A percentile compares a stretch with the other conserved stretches of the same genome.
Conservation (phyloP, 768 basidiomycete genomes). For the Russula emetica region DNA sequence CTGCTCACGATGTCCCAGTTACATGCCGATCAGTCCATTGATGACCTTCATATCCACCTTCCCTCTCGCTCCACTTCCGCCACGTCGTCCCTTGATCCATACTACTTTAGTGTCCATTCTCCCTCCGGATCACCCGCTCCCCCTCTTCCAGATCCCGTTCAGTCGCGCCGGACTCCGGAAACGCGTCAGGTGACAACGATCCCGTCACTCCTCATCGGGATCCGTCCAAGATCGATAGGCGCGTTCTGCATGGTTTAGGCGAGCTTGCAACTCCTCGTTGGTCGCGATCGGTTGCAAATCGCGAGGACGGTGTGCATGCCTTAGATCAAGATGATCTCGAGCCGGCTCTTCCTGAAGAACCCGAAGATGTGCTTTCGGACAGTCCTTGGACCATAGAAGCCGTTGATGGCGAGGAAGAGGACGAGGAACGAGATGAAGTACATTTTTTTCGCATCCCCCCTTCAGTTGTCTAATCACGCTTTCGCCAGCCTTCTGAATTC, state of each 20-base stretch:
- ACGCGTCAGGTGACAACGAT: constrained; percentile 42
- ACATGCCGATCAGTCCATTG: constrained; percentile 44
- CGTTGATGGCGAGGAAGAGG: constrained; percentile 69
- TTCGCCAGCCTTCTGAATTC: constrained; percentile 42
- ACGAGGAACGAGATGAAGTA: constrained; percentile 68
- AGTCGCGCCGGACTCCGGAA: constrained; percentile 59
- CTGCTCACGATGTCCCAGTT: constrained; percentile 36
- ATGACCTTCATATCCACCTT: constrained; percentile 35
- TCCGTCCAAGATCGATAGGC: constrained; percentile 77
- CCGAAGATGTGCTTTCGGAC: constrained; percentile 56
- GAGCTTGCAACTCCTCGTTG: constrained; percentile 96
- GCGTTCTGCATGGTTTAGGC: constrained; percentile 87
- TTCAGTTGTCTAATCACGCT: constrained; percentile 9
- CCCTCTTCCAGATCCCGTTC: constrained; percentile 37
- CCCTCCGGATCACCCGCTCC: constrained; percentile 63
- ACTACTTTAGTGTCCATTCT: constrained; percentile 75
- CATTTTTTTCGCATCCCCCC: constrained; percentile 23
- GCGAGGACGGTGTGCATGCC: constrained; percentile 34
- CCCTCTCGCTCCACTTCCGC: constrained; percentile 67
- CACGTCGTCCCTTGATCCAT: constrained; percentile 81
- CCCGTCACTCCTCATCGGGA: constrained; percentile 72
- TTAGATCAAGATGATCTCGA: constrained; percentile 36
- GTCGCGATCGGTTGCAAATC: constrained; percentile 50
- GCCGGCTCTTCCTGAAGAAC: constrained; percentile 31
- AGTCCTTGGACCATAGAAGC: constrained; percentile 90